Evolutionary conservation across 176 grass and related monocot genomes (phyloP), one percentile per base, ranked within the genome.

Genomic region (Cenchrus americanus): DNA sequence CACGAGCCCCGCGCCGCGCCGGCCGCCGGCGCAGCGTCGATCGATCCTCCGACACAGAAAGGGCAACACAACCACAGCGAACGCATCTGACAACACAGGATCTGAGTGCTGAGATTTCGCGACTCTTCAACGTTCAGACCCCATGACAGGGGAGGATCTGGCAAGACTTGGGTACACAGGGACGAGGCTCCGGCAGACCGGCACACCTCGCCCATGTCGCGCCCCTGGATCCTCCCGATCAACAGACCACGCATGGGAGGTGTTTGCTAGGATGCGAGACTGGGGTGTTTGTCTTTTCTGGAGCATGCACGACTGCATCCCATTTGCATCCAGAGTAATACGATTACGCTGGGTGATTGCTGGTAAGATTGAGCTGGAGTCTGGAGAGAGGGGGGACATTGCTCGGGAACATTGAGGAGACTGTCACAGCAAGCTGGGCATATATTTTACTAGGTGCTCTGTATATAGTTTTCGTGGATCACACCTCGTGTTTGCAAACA

Each of bases 211-310:
- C 34, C 34, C 3, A 37, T 37, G 34, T 37, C 34, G 34, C 34
- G 34, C 34, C 34, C 34, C 34, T 37, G 34, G 34, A 37, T 3
- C 34, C 34, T 30, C 27, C 34, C 34, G 34, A 37, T 37, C 34
- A 37, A 37, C 34, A 4, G 34, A 37, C 34, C 34, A 30, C 27
- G 34, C 34, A 37, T 37, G 34, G 34, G 34, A 37, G 34, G 34
- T 37, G 2, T 91, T 85, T 82, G 46, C 69, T 83, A 76, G 53
- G 73, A 87, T 85, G 51, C 55, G 66, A 76, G 77, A 58, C n/a
- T 79, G 53, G 79, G 55, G 71, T 95, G 90, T 82, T 70, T 86
- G 75, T 82, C 76, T 84, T 88, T 90, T 59, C 42, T 3, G 75
- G 22, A 87, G 75, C 88, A 95, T 54, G 62, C 9, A 37, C 78